Conservation (phyloP, 225 moss, liverwort and hornwort species). For the Ulota crispa region DNA sequence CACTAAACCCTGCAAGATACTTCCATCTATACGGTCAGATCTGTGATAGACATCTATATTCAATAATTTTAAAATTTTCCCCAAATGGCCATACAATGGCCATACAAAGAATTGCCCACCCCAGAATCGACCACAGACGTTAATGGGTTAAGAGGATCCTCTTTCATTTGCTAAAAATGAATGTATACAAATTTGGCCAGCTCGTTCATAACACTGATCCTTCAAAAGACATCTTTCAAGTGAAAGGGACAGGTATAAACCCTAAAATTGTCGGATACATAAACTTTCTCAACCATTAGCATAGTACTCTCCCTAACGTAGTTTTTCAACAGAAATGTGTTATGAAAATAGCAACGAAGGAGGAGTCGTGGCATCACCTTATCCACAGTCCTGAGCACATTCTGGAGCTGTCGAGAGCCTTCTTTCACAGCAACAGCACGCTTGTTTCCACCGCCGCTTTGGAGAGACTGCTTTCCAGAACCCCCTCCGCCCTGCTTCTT, state of each 20-base stretch:
- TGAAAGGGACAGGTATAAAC: background rate
- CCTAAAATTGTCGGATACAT: slow-evolving; percentile 3
- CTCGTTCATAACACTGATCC: background rate
- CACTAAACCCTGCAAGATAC: too few relatives aligned
- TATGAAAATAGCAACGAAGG: background rate
- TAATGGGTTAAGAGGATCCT: background rate
- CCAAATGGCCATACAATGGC: too few relatives aligned
- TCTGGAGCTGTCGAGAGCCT: slow-evolving; percentile 58
- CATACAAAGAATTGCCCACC: too few relatives aligned
- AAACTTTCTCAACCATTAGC: background rate
- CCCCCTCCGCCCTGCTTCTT: slow-evolving; percentile 31
- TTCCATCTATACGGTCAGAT: too few relatives aligned
- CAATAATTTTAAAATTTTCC: too few relatives aligned
- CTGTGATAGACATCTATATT: too few relatives aligned
- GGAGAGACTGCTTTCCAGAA: slow-evolving; percentile 34
- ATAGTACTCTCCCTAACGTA: background rate
- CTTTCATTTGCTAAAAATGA: background rate
- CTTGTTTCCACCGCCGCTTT: slow-evolving; percentile 38
- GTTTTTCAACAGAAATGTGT: background rate
- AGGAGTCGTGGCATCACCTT: slow-evolving; percentile 36
- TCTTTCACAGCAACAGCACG: slow-evolving; percentile 52
- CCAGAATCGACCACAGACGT: too few relatives aligned
- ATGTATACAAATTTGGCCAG: background rate
- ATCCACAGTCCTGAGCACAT: slow-evolving; percentile 75
- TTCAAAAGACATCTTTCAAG: background rate